A percentile compares a stretch with the other conserved stretches of the same genome.
These are phyloP conservation scores for Eucalyptus tenuipes DNA, from an alignment of 345 rosid genomes.

Conservation along the genomic window DNA sequence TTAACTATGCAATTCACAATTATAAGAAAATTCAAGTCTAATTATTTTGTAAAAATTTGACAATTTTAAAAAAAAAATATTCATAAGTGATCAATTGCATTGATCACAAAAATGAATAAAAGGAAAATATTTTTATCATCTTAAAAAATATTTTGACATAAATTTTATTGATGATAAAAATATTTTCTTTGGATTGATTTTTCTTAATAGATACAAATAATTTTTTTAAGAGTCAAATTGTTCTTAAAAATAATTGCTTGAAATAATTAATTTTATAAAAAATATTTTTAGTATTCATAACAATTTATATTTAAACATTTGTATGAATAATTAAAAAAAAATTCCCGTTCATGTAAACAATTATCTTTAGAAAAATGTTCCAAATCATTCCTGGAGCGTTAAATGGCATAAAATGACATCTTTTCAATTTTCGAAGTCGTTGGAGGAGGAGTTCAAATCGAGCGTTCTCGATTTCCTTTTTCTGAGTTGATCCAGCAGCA, in stretches of 20 bases:
- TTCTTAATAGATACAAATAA: rapidly evolving
- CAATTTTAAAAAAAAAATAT: neutral
- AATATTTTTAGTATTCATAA: rapidly evolving
- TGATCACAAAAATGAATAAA: neutral
- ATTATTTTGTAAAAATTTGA: neutral
- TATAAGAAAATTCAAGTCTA: rapidly evolving
- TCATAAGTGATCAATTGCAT: neutral
- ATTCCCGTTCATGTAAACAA: too few species aligned
- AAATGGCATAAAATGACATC: neutral
- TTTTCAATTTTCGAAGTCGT: neutral
- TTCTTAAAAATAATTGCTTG: rapidly evolving
- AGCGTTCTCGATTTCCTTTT: neutral
- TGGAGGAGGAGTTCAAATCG: neutral
- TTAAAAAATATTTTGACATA: rapidly evolving
- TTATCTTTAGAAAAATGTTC: neutral
- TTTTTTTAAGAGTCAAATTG: rapidly evolving
- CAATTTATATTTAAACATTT: too few species aligned
- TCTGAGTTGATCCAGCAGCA: neutral
- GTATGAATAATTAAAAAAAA: too few species aligned
- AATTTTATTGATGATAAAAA: neutral
- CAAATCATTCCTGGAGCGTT: neutral
- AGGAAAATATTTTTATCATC: rapidly evolving
- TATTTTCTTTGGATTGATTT: rapidly evolving
- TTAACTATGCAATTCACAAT: neutral
- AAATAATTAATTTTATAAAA: too few species aligned